A percentile compares a stretch with the other conserved stretches of the same genome.
Evolutionary conservation across 2,329 filamentous ascomycete species (phyloP).

Genomic region (Fusarium tanahbumbuense): DNA sequence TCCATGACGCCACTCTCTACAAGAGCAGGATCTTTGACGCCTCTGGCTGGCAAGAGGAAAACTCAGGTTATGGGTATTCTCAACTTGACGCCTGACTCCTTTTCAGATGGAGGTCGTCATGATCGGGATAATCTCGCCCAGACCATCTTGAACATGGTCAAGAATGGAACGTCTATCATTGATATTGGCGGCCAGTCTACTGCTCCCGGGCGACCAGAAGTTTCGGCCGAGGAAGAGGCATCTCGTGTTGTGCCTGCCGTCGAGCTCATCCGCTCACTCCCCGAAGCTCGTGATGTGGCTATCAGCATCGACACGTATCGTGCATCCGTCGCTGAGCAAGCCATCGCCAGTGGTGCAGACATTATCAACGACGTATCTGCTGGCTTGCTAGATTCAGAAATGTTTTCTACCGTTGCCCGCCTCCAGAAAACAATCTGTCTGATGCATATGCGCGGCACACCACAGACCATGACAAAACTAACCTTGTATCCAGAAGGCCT

Average conservation of each 20-base stretch:
- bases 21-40: conserved; percentile 64
- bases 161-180: conserved; percentile 81
- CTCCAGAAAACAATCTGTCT: conserved; percentile 83
- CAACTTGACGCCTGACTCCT: conserved; percentile 95
- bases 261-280: conserved; percentile 73
- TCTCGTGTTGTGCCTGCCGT: conserved; percentile 84
- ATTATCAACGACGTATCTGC: conserved; percentile 96
- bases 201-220: conserved; percentile 77
- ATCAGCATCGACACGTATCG: conserved; percentile 96
- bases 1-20: conserved; percentile 68
- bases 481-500: conserved; percentile 77
- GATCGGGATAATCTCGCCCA: conserved; percentile 63
- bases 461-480: conserved; percentile 80
- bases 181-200: conserved; percentile 96
- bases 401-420: conserved; percentile 83
- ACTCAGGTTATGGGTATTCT: conserved; percentile 94
- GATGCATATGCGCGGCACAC: conserved; percentile 95
- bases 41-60: conserved; percentile 66
- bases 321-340: conserved; percentile 80
- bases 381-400: conserved; percentile 79
- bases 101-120: conserved; percentile 87
- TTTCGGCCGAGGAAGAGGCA: conserved; percentile 79
- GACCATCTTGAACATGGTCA: conserved; percentile 72
- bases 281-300: conserved; percentile 71
- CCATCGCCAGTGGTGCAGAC: conserved; percentile 82